Percentiles rank a stretch among this genome's conserved stretches.
These are phyloP conservation scores for Boletus vermiculosoides DNA, from an alignment of 768 basidiomycete genomes.

Conservation along the genomic window DNA sequence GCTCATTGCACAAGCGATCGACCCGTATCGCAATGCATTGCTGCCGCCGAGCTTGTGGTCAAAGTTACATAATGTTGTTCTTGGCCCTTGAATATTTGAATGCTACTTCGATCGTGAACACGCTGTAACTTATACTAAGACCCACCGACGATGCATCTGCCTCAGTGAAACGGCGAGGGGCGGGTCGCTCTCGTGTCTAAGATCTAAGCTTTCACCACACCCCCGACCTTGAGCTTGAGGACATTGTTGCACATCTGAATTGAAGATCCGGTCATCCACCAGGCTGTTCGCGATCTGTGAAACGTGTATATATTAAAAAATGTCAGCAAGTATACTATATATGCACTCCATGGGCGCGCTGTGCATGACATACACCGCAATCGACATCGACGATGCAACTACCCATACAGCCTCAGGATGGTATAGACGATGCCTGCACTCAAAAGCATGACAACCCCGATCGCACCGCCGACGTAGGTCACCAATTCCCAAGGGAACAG, in stretches of 20 bases:
- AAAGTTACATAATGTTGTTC: too few relatives aligned
- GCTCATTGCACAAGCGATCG: background rate
- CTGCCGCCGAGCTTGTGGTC: background rate
- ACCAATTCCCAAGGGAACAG: conserved; percentile 32
- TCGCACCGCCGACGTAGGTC: conserved; percentile 28
- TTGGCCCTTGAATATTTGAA: background rate
- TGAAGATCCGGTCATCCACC: background rate
- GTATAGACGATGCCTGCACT: conserved; percentile 24
- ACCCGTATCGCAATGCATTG: background rate
- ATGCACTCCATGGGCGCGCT: background rate
- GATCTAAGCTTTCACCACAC: too few relatives aligned
- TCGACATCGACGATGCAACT: background rate
- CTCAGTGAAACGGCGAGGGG: background rate
- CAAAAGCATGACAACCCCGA: conserved; percentile 29
- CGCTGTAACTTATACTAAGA: background rate
- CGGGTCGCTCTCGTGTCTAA: background rate
- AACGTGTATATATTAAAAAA: background rate
- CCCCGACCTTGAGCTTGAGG: background rate
- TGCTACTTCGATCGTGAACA: background rate
- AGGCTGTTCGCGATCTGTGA: background rate
- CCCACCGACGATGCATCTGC: background rate
- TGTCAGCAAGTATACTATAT: background rate
- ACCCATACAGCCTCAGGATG: conserved; percentile 24
- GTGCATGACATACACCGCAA: background rate
- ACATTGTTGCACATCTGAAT: background rate